Evolutionary conservation across 2,329 filamentous ascomycete species (phyloP).

Genomic region (Allantophomopsis cytisporea): DNA sequence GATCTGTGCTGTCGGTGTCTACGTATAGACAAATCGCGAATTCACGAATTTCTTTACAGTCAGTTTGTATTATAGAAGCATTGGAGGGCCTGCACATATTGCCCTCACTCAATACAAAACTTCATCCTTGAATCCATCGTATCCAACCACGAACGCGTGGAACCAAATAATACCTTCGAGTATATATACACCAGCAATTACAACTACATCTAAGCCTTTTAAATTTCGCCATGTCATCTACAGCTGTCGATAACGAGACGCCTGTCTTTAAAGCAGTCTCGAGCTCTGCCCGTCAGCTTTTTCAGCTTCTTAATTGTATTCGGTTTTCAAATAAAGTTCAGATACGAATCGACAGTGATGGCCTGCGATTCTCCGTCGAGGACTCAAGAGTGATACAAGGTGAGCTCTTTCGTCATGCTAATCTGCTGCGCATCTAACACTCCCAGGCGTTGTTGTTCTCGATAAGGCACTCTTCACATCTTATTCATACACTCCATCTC

Average conservation of each 20-base stretch:
- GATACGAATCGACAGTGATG: conserved; percentile 71
- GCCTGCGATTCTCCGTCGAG: conserved; percentile 77
- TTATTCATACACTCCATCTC: conserved; percentile 52
- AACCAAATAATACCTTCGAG: not conserved
- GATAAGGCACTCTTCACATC: conserved; percentile 81
- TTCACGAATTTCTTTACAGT: conserved; percentile 12
- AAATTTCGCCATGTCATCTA: conserved; percentile 13
- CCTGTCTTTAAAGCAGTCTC: conserved; percentile 64
- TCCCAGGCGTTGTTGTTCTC: conserved; percentile 61
- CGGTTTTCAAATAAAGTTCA: conserved; percentile 40
- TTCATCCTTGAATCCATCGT: too few species aligned
- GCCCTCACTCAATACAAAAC: not conserved
- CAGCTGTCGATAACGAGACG: conserved; percentile 14
- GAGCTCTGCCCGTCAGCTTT: conserved; percentile 64
- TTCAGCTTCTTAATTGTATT: conserved; percentile 45
- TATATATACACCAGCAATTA: not conserved
- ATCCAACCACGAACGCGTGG: too few species aligned
- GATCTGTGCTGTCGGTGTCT: conserved; percentile 97
- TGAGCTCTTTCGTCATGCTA: conserved; percentile 18
- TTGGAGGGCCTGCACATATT: conserved; percentile 4
- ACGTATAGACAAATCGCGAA: conserved; percentile 48
- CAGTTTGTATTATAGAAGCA: conserved; percentile 19
- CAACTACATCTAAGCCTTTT: not conserved
- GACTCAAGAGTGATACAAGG: conserved; percentile 88
- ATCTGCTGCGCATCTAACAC: too few species aligned